Conservation (phyloP, 2,329 filamentous ascomycete species). For the Sporothrix globosa region DNA sequence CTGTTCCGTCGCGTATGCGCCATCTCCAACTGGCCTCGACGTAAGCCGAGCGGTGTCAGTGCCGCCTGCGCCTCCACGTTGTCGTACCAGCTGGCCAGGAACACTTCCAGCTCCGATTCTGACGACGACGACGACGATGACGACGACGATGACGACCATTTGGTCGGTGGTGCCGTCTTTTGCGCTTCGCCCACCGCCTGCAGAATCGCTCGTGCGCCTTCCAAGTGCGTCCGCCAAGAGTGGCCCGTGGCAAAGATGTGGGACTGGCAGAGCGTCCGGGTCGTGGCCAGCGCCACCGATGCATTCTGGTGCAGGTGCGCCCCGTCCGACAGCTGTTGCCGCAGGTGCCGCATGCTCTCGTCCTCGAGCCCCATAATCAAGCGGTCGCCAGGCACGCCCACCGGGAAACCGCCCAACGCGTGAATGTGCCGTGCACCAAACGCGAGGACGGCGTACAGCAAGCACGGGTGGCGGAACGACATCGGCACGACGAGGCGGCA, state of each 20-base stretch:
- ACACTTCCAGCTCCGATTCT: slow-evolving; percentile 9
- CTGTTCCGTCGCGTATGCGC: neutral
- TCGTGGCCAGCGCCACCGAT: slow-evolving; percentile 27
- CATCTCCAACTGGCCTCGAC: slow-evolving; percentile 28
- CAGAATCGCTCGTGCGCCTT: slow-evolving; percentile 30
- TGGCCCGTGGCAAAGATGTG: slow-evolving; percentile 28
- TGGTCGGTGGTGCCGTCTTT: neutral
- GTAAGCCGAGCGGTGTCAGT: slow-evolving; percentile 29
- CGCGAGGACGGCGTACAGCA: slow-evolving; percentile 30
- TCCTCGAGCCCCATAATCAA: slow-evolving; percentile 23
- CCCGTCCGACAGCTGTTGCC: slow-evolving; percentile 20
- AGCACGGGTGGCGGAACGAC: slow-evolving; percentile 29
- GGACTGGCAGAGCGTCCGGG: slow-evolving; percentile 33
- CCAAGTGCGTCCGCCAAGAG: slow-evolving; percentile 32
- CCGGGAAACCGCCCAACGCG: slow-evolving; percentile 10
- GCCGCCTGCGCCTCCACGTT: slow-evolving; percentile 31
- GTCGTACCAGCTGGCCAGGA: slow-evolving; percentile 33
- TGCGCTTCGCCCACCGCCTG: slow-evolving; percentile 10
- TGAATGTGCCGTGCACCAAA: slow-evolving; percentile 30
- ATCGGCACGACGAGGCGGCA: slow-evolving; percentile 32
- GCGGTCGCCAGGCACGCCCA: neutral
- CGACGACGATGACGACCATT: neutral
- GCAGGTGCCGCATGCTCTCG: slow-evolving; percentile 30
- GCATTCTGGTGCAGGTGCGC: slow-evolving; percentile 16
- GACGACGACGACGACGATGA: neutral